Conservation (phyloP, 139 green algal species). For the Chlorella vulgaris region DNA sequence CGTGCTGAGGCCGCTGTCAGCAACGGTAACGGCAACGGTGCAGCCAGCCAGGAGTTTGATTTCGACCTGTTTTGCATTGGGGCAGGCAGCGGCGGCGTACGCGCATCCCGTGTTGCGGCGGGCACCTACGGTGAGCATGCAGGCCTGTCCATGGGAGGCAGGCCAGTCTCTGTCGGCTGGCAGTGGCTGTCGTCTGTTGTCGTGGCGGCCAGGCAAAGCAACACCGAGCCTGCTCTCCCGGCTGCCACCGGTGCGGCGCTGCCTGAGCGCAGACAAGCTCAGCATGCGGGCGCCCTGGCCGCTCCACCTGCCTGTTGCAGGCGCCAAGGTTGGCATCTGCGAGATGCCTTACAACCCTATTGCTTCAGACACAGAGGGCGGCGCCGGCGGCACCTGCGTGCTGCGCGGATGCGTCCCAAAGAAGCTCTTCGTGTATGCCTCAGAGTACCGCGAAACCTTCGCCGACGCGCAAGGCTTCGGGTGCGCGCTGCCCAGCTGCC, state of each 20-base stretch:
- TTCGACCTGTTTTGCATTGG: slow-evolving; percentile 88
- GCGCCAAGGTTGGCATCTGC: slow-evolving; percentile 78
- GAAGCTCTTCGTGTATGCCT: slow-evolving; percentile 68
- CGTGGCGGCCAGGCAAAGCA: no score
- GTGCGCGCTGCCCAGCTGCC: slow-evolving; percentile 44
- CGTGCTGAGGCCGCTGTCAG: background rate
- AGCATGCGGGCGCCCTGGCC: no score
- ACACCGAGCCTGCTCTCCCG: no score
- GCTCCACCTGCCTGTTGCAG: slow-evolving; percentile 35
- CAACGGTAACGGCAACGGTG: background rate
- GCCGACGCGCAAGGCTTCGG: slow-evolving; percentile 78
- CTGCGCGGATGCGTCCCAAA: slow-evolving; percentile 82
- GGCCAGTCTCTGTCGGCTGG: no score
- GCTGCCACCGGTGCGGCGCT: no score
- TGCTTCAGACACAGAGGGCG: slow-evolving; percentile 67
- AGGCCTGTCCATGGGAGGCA: no score
- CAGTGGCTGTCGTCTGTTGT: no score
- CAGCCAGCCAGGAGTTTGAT: slow-evolving; percentile 48
- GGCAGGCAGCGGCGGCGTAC: slow-evolving; percentile 78
- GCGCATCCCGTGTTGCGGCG: slow-evolving; percentile 70
- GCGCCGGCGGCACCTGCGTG: slow-evolving; percentile 87
- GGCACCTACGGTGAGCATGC: slow-evolving; percentile 65
- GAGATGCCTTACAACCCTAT: slow-evolving; percentile 81
- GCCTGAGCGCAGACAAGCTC: no score
- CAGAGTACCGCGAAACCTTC: slow-evolving; percentile 68